Base-by-base conservation (phyloP, 177 flowering plant species). In the Vitis hybrid region DNA sequence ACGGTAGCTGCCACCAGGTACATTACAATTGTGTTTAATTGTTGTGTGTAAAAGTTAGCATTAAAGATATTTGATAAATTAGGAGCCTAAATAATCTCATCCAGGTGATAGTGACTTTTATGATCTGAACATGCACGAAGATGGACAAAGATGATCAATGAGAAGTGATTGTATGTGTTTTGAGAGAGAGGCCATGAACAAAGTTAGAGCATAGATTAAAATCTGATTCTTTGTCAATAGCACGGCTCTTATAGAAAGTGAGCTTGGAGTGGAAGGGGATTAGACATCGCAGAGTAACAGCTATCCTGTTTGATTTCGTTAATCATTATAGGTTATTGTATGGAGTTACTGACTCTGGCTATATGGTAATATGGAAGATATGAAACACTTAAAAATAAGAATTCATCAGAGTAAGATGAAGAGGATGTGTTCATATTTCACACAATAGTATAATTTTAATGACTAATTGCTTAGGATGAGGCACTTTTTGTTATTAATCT, bases 1-100 rank as follows among this genome's bases (percentile, higher is more conserved):
- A 87, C 76, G 96, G 97, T 71, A 92, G 97, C 81, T 96, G 99
- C 75, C 96, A 93, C 77, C 98, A 95, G 98, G 99, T 93, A 81
- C 56, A 54, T 67, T 11, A 34, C 12, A 48, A 40, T 70, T 72
- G 32, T 52, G 17, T 49, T 45, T 13, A 1, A n/a, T 52, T 7
- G n/a, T 49, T 15, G 21, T 51, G 26, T 18, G 32, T 50, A 34
- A 34, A 68, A 60, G 30, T 18, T n/a, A 57, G 19, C 12, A 45
- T 12, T 13, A 13, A n/a, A n/a, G 17, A 34, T 13, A 10, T 23
- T 21, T 1, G 34, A 66, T 13, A 13, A 26, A 23, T 12, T 34
- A 62, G 64, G 10, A 13, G 4, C 10, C 2, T 21, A 13, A 4
- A 23, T 52, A 15, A 66, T 66, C 19, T 18, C 49, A 66, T 34